Conservation (phyloP, 345 rosid genomes). For the Citrus mangshanensis region DNA sequence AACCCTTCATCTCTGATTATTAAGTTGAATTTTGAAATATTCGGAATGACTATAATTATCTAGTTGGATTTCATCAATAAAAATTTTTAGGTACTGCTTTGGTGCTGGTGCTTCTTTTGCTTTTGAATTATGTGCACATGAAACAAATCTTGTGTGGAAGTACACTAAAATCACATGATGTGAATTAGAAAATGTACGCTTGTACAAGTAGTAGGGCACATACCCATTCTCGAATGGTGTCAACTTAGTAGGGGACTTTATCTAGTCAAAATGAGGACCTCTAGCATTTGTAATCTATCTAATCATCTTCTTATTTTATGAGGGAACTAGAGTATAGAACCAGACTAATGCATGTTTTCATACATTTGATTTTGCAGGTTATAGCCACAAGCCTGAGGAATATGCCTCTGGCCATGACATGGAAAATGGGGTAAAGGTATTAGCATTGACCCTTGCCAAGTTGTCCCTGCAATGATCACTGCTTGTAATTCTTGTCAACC, state of each 20-base stretch:
- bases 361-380: constrained; percentile 52
- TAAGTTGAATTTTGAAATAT: no score
- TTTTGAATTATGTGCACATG: no score
- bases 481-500: background rate
- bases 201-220: no score
- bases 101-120: no score
- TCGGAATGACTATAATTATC: no score
- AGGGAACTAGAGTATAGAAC: background rate
- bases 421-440: constrained; percentile 75
- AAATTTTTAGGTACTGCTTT: no score
- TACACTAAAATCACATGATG: background rate
- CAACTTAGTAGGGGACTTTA: background rate
- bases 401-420: constrained; percentile 61
- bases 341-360: background rate
- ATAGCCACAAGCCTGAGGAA: constrained; percentile 95
- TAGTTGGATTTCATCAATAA: no score
- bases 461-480: constrained; percentile 43
- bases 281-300: background rate
- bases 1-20: no score
- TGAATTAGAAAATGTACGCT: background rate
- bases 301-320: background rate
- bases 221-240: background rate
- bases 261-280: background rate
- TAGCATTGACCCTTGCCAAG: constrained; percentile 75
- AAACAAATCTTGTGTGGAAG: background rate